Evolutionary conservation across 1,284 basidiomycete species (phyloP).

Genomic region (Puccinia hordei): DNA sequence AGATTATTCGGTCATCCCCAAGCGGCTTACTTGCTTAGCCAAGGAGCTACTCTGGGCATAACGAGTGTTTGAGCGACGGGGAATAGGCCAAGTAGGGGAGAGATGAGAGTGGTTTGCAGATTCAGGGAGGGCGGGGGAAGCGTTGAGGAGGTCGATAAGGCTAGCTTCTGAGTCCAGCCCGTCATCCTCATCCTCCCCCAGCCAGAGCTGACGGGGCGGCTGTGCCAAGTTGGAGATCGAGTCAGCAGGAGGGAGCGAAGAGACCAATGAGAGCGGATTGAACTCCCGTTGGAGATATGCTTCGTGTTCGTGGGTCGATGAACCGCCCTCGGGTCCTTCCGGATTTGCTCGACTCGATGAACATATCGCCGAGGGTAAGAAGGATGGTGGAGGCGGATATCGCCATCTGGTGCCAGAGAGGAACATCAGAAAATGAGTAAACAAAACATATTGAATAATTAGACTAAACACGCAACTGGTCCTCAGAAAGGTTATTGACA

Average conservation of each 20-base stretch:
- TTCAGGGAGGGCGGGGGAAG: background rate
- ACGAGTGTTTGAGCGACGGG: background rate
- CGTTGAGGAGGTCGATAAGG: constrained; percentile 34
- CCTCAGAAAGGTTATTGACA: constrained; percentile 29
- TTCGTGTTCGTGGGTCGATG: background rate
- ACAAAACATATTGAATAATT: background rate
- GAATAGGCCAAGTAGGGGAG: background rate
- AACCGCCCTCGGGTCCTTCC: background rate
- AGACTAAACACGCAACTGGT: constrained; percentile 38
- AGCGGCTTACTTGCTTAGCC: constrained; percentile 39
- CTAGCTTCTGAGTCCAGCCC: constrained; percentile 41
- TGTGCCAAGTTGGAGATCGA: background rate
- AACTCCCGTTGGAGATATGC: constrained; percentile 16
- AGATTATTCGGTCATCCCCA: constrained; percentile 39
- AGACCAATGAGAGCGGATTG: constrained; percentile 9
- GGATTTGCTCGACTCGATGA: background rate
- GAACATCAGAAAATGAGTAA: background rate
- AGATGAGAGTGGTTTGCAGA: background rate
- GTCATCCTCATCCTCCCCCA: constrained; percentile 41
- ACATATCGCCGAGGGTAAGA: constrained; percentile 25
- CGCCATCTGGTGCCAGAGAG: constrained; percentile 27
- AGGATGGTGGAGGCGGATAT: constrained; percentile 24
- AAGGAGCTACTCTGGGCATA: constrained; percentile 31
- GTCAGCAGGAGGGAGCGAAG: background rate
- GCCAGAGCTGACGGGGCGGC: constrained; percentile 34